Conservation (phyloP, 305 asterid species). For the Vinca major region DNA sequence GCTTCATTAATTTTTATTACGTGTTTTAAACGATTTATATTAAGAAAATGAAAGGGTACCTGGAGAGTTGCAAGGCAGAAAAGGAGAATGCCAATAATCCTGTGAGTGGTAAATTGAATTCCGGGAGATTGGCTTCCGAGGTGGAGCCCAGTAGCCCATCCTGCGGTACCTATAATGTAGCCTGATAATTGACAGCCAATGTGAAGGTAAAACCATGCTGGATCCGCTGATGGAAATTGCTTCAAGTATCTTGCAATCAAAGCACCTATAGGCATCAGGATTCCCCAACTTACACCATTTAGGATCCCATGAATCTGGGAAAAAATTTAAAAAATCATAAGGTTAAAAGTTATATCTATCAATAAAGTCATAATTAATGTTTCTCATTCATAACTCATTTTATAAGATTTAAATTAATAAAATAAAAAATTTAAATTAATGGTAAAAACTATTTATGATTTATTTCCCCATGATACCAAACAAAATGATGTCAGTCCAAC, state of each 20-base stretch:
- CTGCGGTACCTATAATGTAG: constrained; percentile 67
- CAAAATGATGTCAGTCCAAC: no score
- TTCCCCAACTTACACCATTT: constrained; percentile 85
- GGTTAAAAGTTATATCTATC: background rate
- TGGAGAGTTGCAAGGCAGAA: constrained; percentile 53
- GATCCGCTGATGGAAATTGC: constrained; percentile 62
- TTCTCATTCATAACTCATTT: background rate
- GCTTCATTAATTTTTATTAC: no score
- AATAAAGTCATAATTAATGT: background rate
- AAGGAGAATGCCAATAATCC: constrained; percentile 58
- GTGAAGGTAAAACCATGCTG: constrained; percentile 85
- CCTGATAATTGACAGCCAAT: constrained; percentile 59
- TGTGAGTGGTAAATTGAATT: constrained; percentile 43
- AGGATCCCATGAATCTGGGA: constrained; percentile 66
- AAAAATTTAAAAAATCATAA: constrained; percentile 3
- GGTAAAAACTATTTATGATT: no score
- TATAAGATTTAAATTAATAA: no score
- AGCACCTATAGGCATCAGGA: constrained; percentile 65
- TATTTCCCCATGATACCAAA: no score
- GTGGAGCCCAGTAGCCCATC: constrained; percentile 71
- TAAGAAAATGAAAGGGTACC: no score
- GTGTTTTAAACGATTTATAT: no score
- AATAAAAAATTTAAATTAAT: no score
- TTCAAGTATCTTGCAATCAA: constrained; percentile 67
- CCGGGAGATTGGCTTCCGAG: constrained; percentile 67